Percentiles rank a stretch among this genome's conserved stretches.
Conservation (phyloP, 2,329 filamentous ascomycete species). For the Microdochium paspali region DNA sequence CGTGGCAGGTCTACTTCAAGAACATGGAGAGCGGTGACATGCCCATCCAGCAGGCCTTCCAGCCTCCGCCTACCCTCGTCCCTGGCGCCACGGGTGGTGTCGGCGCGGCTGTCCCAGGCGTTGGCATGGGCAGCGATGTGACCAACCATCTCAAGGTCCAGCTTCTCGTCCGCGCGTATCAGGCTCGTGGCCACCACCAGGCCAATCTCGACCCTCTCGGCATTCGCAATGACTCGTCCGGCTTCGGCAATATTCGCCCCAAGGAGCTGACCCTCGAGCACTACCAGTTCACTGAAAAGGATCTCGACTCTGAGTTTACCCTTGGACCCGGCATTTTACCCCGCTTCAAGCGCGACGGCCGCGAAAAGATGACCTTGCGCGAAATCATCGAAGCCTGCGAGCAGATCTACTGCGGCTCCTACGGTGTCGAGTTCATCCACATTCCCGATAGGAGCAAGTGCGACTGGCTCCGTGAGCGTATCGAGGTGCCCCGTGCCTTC, state of each 20-base stretch:
- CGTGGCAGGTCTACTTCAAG: conserved; percentile 98
- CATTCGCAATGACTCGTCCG: conserved; percentile 76
- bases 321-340: conserved; percentile 93
- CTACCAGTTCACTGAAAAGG: conserved; percentile 91
- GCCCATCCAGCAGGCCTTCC: conserved; percentile 95
- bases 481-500: conserved; percentile 91
- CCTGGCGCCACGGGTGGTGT: conserved; percentile 73
- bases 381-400: conserved; percentile 93
- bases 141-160: conserved; percentile 98
- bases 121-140: conserved; percentile 68
- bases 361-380: conserved; percentile 92
- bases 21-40: conserved; percentile 99
- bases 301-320: conserved; percentile 83
- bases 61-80: conserved; percentile 85
- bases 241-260: conserved; percentile 78
- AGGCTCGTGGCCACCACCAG: conserved; percentile 96
- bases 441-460: conserved; percentile 96
- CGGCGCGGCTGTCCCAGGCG: conserved; percentile 60
- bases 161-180: conserved; percentile 92
- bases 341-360: conserved; percentile 78
- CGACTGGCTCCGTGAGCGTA: conserved; percentile 92
- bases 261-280: conserved; percentile 89
- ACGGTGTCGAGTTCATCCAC: conserved; percentile 97
- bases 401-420: conserved; percentile 93
- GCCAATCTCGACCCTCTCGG: conserved; percentile 93